Evolutionary conservation across 129 eudicot genomes (phyloP), one percentile per base, ranked within the genome.

Genomic region (Helichrysum umbraculigerum): DNA sequence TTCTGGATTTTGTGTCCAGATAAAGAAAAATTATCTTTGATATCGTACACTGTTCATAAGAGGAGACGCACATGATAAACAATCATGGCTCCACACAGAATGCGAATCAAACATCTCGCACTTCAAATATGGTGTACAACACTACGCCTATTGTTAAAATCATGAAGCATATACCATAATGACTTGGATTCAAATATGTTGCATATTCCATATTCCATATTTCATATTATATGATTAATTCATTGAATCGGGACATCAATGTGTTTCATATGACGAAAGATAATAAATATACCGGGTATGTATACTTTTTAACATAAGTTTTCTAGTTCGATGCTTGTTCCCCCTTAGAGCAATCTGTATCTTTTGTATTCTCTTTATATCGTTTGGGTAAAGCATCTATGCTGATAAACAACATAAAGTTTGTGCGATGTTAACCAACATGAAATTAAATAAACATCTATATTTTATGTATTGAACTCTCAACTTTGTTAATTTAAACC

Each of bases 101-200:
- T 39, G 47, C 47, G 47, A 39, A 39, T 39, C 12, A 9, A 2
- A 9, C 3, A 39, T 39, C 12, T 39, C 47, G 0, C 47, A 39
- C 47, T 39, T 39, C 12, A 8, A 39, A 60, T 60, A 60, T 10
- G 42, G 15, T 9, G 30, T 19, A 20, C 56, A 21, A 21, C 72
- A 68, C 42, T 20, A 25, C 39, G 11, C 2, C 20, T 37, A 37
- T 41, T 68, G 44, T 20, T 20, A 39, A 37, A 66, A n/a, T 8
- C 19, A 39, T 67, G 29, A 39, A 67, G 56, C 54, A 67, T 67
- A 67, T 37, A 67, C 72, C 54, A 37, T 7, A 25, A 25, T 25
- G 7, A 39, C 29, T 67, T 11, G 39, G 72, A 67, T 67, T 41
- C 54, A 67, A 39, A 67, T 39, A 39, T 28, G 33, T 11, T 67